phyloP scores from a whole-genome alignment of 225 moss, liverwort and hornwort species.

The Straminergon stramineum region DNA sequence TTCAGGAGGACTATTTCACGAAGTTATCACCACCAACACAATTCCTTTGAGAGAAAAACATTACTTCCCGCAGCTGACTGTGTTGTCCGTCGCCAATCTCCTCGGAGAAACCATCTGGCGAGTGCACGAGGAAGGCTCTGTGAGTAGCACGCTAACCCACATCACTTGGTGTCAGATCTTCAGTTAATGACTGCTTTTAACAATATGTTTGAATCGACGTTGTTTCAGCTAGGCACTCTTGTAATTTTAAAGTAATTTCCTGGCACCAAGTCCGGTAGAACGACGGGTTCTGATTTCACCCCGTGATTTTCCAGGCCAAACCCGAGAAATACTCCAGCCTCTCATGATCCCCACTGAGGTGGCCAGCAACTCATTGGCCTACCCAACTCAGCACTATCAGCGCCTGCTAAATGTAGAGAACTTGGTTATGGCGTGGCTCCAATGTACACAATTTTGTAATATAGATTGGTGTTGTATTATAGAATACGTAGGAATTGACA shows the following conservation, averaged over 20 bases:
- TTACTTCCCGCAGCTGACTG: conserved; percentile 84
- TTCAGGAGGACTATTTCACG: conserved; percentile 92
- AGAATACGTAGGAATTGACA: not conserved
- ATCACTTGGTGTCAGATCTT: not conserved
- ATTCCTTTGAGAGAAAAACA: conserved; percentile 80
- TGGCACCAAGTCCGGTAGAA: not conserved
- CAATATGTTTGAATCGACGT: not conserved
- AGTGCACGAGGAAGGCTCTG: conserved; percentile 90
- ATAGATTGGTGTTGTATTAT: conserved; percentile 1
- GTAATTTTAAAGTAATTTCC: not conserved
- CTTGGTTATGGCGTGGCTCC: not conserved
- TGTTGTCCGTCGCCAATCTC: conserved; percentile 94
- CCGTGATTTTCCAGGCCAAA: conserved; percentile 7
- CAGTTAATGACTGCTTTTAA: not conserved
- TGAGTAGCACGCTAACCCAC: conserved; percentile 45
- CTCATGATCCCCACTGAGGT: not conserved
- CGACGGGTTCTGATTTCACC: not conserved
- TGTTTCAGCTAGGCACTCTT: not conserved
- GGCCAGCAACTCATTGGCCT: not conserved
- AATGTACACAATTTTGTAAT: conserved; percentile 10
- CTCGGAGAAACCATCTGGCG: conserved; percentile 97
- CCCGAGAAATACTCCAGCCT: conserved; percentile 13
- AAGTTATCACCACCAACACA: conserved; percentile 88
- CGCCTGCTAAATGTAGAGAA: not conserved
- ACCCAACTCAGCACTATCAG: not conserved